Conservation (phyloP, 768 basidiomycete genomes). For the Termitomyces sp. region DNA sequence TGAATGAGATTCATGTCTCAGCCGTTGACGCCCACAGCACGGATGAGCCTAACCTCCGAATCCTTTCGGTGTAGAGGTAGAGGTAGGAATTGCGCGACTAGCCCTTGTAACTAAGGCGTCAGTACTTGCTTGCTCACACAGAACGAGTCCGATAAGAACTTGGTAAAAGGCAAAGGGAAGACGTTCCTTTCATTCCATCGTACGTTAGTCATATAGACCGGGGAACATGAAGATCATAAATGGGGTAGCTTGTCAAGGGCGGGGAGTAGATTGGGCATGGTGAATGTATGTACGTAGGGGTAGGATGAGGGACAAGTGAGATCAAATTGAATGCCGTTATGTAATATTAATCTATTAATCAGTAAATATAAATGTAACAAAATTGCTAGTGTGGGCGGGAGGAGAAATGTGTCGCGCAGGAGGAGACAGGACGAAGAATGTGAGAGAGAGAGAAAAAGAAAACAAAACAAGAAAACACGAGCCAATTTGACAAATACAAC, state of each 20-base stretch:
- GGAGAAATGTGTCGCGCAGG: neutral
- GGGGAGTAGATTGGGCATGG: neutral
- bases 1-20: too few species aligned
- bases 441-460: too few species aligned
- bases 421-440: neutral
- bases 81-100: too few species aligned
- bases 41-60: too few species aligned
- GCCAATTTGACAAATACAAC: conserved; percentile 3
- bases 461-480: too few species aligned
- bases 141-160: too few species aligned
- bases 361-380: neutral
- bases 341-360: conserved; percentile 22
- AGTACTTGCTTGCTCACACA: too few species aligned
- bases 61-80: too few species aligned
- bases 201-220: neutral
- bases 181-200: neutral
- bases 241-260: neutral
- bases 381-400: neutral
- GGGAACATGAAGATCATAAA: neutral
- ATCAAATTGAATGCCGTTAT: neutral
- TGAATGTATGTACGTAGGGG: too few species aligned
- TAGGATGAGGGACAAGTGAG: too few species aligned
- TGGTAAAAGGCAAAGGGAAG: neutral
- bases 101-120: too few species aligned
- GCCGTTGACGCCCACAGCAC: too few species aligned